These are phyloP conservation scores for Sporobolomyces roseus DNA, from an alignment of 768 basidiomycete genomes.

Conservation along the genomic window DNA sequence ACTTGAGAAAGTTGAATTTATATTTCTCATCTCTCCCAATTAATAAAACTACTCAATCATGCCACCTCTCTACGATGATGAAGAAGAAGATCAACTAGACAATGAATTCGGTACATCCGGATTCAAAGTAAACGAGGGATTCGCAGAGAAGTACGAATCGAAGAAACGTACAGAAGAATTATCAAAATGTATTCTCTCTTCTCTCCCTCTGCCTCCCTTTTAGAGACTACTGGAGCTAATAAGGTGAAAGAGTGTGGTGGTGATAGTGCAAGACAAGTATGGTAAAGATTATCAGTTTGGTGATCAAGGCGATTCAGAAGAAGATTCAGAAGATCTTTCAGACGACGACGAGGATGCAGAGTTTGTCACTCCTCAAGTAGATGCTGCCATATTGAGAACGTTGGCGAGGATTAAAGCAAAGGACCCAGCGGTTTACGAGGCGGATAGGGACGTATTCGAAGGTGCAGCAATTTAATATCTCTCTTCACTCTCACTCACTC, in stretches of 20 bases:
- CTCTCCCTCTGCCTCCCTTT: not conserved
- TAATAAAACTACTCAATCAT: not conserved
- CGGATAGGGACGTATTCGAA: slow-evolving; percentile 67
- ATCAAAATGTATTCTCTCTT: slow-evolving; percentile 58
- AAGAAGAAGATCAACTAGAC: not conserved
- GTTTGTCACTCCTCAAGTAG: slow-evolving; percentile 85
- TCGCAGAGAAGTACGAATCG: slow-evolving; percentile 75
- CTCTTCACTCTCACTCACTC: not conserved
- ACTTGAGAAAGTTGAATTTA: not conserved
- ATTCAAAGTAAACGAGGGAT: slow-evolving; percentile 68
- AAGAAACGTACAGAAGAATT: slow-evolving; percentile 83
- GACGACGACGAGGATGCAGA: slow-evolving; percentile 80
- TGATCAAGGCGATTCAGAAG: slow-evolving; percentile 53
- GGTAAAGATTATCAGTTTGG: slow-evolving; percentile 49
- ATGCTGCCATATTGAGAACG: slow-evolving; percentile 88
- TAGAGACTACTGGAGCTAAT: not conserved
- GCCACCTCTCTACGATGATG: slow-evolving; percentile 21
- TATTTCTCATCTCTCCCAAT: not conserved
- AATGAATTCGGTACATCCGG: too few species aligned
- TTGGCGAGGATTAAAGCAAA: slow-evolving; percentile 74
- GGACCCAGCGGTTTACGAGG: slow-evolving; percentile 80
- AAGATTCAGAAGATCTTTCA: slow-evolving; percentile 56
- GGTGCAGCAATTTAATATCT: too few species aligned
- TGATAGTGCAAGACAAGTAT: slow-evolving; percentile 77
- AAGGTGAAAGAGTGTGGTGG: not conserved